Evolutionary conservation across 169 alveolate species (phyloP), one percentile per base, ranked within the genome.

Genomic region (Plasmodium gonderi): DNA sequence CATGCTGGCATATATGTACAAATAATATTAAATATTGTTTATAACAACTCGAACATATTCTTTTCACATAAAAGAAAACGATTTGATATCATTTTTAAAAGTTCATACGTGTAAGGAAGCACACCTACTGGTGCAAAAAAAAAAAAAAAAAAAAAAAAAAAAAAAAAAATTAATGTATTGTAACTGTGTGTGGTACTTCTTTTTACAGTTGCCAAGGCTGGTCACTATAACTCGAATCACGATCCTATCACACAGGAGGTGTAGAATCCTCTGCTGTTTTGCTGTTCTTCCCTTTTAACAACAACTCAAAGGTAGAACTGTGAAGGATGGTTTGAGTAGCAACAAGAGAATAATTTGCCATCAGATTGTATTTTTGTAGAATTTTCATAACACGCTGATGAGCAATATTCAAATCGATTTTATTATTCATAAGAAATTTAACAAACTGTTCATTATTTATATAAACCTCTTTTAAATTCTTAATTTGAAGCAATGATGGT

Each of bases 301-400:
- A 26, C 51, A 77, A 26, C 38, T 90, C 90, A 54, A 90, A 90
- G 6, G 91, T 67, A 26, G 76, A 65, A 31, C 38, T 31, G 42
- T 78, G 90, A 12, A 90, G 81, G 51, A 90, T 33, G 20, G 94
- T 78, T 49, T 90, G 91, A n/a, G 83, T 38, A 23, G 90, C 91
- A 77, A 90, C 94, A 36, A 90, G 51, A 8, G 94, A 90, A 69
- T 90, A 90, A 40, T 90, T 90, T 9, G 94, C 82, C 60, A 45
- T 77, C n/a, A 90, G 51, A 36, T 90, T 78, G 80, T 78, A 67
- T 45, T 44, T 67, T 72, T 79, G 81, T 31, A 79, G 54, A 65
- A 78, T 79, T 5, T 65, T 65, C 90, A 90, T 78, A 49, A 90
- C 91, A 49, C 81, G 69, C 72, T 90, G 67, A 38, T 90, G 94